Evolutionary conservation across 202 grass and related monocot species (phyloP), one percentile per base, ranked within the genome.

Genomic region (Bolboschoenoplectus hybrid): DNA sequence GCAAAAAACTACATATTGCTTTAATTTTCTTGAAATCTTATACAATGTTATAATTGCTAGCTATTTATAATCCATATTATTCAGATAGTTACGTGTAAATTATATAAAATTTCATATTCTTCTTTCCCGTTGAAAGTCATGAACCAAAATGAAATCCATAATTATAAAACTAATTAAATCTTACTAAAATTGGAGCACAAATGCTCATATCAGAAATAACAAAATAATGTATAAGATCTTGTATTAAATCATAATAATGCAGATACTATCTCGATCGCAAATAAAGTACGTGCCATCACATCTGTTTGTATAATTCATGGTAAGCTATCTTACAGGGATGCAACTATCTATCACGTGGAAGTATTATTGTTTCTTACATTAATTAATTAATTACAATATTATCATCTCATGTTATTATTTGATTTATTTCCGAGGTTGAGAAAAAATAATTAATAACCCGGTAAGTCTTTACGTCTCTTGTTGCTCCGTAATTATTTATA

Each of bases 241-340:
- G 1, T 43, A 70, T 17, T 44, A 70, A 70, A 70, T 44, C 40
- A 70, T 70, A 70, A 70, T 70, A 70, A n/a, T 44, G 39, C 67
- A 26, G 26, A 43, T 70, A 70, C 39, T 53, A 38, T 13, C 12
- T 57, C 20, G 16, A 26, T 44, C 17, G 39, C 39, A 70, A 43
- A 0, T 13, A 57, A 57, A 20, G 53, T 53, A 55, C 49, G 47
- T 76, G 73, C 26, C 73, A 55, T 76, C 73, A 76, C 73, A 11
- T 38, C 2, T 76, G 14, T 76, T 53, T 76, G 45, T 53, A 53
- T 9, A 76, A 76, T 55, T 52, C 67, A 5, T 44, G 19, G 55
- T 35, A 76, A 52, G 17, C 47, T 26, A 55, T 20, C 73, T 76
- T 76, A 76, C 26, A 36, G 49, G 73, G 47, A 76, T 16, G 20